Percentiles rank a stretch among this genome's conserved stretches.
These are phyloP conservation scores for Amniculicola lignicola DNA, from an alignment of 495 filamentous ascomycete genomes.

Conservation along the genomic window DNA sequence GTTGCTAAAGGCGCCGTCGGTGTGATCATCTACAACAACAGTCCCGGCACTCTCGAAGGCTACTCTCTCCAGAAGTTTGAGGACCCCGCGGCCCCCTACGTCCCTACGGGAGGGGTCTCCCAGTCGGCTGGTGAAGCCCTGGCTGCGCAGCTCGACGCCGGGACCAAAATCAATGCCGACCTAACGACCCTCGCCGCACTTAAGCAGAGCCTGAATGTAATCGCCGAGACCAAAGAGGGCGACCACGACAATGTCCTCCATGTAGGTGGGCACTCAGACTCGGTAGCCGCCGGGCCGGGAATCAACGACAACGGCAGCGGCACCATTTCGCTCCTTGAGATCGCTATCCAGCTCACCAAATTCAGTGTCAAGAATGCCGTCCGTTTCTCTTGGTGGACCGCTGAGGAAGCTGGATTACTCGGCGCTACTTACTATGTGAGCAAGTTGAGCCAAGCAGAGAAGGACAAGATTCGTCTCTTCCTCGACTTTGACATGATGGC, in stretches of 20 bases:
- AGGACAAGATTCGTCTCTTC: conserved; percentile 60
- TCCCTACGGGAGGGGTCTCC: conserved; percentile 56
- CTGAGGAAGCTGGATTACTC: conserved; percentile 63
- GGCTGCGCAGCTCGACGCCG: conserved; percentile 42
- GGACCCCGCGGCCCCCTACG: conserved; percentile 46
- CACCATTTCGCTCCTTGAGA: conserved; percentile 58
- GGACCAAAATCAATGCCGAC: conserved; percentile 32
- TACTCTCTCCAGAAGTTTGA: conserved; percentile 53
- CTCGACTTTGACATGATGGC: conserved; percentile 81
- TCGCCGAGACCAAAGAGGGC: conserved; percentile 63
- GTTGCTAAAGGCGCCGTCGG: conserved; percentile 58
- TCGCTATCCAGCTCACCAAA: conserved; percentile 57
- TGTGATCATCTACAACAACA: conserved; percentile 66
- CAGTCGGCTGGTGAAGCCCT: conserved; percentile 52
- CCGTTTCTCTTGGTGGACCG: conserved; percentile 67
- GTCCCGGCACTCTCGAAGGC: conserved; percentile 48
- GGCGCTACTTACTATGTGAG: conserved; percentile 61
- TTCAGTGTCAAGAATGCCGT: conserved; percentile 63
- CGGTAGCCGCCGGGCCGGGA: conserved; percentile 59
- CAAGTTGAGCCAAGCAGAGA: conserved; percentile 47
- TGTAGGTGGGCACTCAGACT: conserved; percentile 68
- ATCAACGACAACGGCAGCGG: conserved; percentile 71
- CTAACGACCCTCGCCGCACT: conserved; percentile 43
- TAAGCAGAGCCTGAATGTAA: conserved; percentile 53
- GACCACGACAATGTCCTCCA: conserved; percentile 63